Conservation (phyloP, 352 stramenopile genomes). For the Globisporangium carolinianum region DNA sequence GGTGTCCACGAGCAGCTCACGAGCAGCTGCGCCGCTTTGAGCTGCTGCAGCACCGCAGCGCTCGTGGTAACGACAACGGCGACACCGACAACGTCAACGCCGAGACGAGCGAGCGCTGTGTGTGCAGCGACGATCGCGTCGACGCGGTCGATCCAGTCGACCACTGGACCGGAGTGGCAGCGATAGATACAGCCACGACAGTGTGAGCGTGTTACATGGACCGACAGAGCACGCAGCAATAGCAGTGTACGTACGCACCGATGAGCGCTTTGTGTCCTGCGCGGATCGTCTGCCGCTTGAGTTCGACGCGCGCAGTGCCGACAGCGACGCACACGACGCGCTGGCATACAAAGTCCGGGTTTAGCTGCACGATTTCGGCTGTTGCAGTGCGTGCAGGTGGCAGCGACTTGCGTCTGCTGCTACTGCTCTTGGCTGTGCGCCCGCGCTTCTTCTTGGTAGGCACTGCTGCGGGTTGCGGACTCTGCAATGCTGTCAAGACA, state of each 20-base stretch:
- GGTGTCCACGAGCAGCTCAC: slow-evolving; percentile 50
- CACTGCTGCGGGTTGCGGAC: neutral
- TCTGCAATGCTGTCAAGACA: slow-evolving; percentile 11
- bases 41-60: slow-evolving; percentile 21
- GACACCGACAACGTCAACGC: slow-evolving; percentile 41
- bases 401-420: neutral
- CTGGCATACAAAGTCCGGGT: slow-evolving; percentile 19
- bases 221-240: neutral
- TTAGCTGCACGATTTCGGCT: neutral
- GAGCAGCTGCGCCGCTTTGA: slow-evolving; percentile 29
- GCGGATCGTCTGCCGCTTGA: slow-evolving; percentile 22
- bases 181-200: neutral
- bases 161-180: slow-evolving; percentile 12
- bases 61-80: slow-evolving; percentile 40
- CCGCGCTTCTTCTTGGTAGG: slow-evolving; percentile 4
- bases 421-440: neutral
- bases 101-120: slow-evolving; percentile 29
- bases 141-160: slow-evolving; percentile 48
- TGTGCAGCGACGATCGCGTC: slow-evolving; percentile 35
- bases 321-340: slow-evolving; percentile 20
- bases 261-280: slow-evolving; percentile 19
- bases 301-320: slow-evolving; percentile 18
- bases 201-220: neutral
- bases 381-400: neutral
- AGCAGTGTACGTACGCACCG: slow-evolving; percentile 10